phyloP scores from a whole-genome alignment of 2,329 filamentous ascomycete species.

The Penicillium janthinellum region DNA sequence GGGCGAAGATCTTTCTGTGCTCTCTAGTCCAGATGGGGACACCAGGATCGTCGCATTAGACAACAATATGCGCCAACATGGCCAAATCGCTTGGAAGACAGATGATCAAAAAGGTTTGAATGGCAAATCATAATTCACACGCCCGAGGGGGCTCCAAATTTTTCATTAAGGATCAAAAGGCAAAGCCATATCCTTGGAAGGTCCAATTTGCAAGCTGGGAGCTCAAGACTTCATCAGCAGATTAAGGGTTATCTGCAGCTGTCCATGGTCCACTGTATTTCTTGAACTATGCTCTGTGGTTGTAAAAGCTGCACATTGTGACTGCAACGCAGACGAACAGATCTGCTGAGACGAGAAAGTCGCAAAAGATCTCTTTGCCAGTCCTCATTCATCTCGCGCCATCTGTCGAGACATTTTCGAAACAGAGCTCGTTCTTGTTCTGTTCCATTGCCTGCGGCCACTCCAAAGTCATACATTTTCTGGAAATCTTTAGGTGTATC shows the following conservation, averaged over 20 bases:
- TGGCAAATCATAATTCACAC: too few relatives aligned
- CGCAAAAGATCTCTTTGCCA: slow-evolving; percentile 20
- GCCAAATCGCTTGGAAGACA: too few relatives aligned
- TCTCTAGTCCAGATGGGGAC: too few relatives aligned
- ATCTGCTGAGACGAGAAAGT: slow-evolving; percentile 18
- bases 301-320: slow-evolving; percentile 22
- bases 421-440: slow-evolving; percentile 19
- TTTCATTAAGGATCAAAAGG: too few relatives aligned
- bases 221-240: too few relatives aligned
- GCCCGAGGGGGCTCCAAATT: too few relatives aligned
- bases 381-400: slow-evolving; percentile 15
- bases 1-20: too few relatives aligned
- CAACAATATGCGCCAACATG: too few relatives aligned
- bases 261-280: slow-evolving; percentile 18
- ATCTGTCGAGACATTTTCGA: slow-evolving; percentile 15
- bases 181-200: too few relatives aligned
- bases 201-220: too few relatives aligned
- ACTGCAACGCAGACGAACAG: slow-evolving; percentile 12
- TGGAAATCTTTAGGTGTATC: slow-evolving; percentile 23
- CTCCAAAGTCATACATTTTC: slow-evolving; percentile 23
- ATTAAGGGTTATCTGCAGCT: not conserved
- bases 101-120: too few relatives aligned
- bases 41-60: too few relatives aligned
- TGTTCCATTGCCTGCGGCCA: slow-evolving; percentile 22
- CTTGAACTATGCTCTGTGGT: slow-evolving; percentile 17